These are phyloP conservation scores for Podila epicladia DNA, from an alignment of 192 early-diverging fungal species.

Conservation along the genomic window DNA sequence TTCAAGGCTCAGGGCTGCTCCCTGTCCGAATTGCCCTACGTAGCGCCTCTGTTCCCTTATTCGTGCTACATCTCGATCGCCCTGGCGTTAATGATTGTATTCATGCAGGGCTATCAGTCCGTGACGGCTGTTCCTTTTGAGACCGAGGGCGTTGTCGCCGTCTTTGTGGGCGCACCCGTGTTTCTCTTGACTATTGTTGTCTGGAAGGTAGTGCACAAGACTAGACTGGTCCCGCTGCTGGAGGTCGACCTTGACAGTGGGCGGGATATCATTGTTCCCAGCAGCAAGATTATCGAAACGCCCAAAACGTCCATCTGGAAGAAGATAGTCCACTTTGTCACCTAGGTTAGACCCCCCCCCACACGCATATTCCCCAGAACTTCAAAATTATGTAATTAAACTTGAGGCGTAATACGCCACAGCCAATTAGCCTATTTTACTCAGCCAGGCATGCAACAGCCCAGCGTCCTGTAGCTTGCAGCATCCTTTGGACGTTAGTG, in stretches of 20 bases:
- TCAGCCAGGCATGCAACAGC: too few species aligned
- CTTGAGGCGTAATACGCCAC: background rate
- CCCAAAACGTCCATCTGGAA: background rate
- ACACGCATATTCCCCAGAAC: background rate
- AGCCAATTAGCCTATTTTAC: too few species aligned
- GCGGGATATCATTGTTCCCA: conserved; percentile 2
- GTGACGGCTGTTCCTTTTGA: conserved; percentile 59
- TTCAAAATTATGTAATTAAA: background rate
- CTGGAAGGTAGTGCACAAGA: conserved; percentile 68
- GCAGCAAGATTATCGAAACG: background rate
- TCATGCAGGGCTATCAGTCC: conserved; percentile 65
- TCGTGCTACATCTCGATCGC: conserved; percentile 71
- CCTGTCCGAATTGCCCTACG: conserved; percentile 68
- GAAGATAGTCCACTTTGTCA: background rate
- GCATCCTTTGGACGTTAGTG: too few species aligned
- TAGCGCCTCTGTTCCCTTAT: conserved; percentile 65
- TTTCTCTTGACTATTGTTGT: conserved; percentile 65
- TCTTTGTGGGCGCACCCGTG: conserved; percentile 65
- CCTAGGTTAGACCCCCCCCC: background rate
- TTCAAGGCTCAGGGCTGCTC: conserved; percentile 69
- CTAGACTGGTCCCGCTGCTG: conserved; percentile 64
- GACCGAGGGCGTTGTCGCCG: conserved; percentile 58
- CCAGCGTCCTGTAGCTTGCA: too few species aligned
- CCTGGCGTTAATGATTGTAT: conserved; percentile 66
- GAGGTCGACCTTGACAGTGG: conserved; percentile 66